phyloP scores from a whole-genome alignment of 2,329 filamentous ascomycete genomes.

The Talaromyces atroroseus region DNA sequence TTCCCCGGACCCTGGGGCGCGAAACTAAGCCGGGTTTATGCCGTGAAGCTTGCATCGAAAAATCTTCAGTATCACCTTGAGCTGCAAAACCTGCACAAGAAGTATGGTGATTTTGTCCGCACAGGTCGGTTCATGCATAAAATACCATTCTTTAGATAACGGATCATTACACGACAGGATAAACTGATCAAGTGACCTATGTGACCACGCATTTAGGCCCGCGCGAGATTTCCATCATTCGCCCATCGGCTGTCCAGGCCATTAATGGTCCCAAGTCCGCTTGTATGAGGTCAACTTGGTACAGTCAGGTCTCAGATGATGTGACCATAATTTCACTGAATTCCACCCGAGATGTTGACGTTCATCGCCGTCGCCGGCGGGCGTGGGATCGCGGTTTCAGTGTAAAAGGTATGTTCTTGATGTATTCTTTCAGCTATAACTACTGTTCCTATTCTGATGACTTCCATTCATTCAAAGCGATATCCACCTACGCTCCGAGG shows the following conservation, averaged over 20 bases:
- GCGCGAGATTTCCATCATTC: slow-evolving; percentile 8
- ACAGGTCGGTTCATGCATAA: slow-evolving; percentile 21
- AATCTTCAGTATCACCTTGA: slow-evolving; percentile 25
- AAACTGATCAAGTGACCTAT: too few species aligned
- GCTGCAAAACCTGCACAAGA: slow-evolving; percentile 22
- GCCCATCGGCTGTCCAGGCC: slow-evolving; percentile 11
- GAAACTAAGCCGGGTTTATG: slow-evolving; percentile 23
- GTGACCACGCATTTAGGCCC: slow-evolving; percentile 7
- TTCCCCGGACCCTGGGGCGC: slow-evolving; percentile 13
- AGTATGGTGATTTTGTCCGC: slow-evolving; percentile 30
- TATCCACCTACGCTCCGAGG: not conserved
- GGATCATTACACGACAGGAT: too few species aligned
- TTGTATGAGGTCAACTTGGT: slow-evolving; percentile 16
- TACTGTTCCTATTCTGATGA: too few species aligned
- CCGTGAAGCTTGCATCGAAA: slow-evolving; percentile 21
- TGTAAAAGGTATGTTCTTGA: slow-evolving; percentile 11
- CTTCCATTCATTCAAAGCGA: too few species aligned
- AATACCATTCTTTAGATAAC: not conserved
- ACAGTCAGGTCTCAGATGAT: slow-evolving; percentile 14
- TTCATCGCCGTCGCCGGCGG: slow-evolving; percentile 12
- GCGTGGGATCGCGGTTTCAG: slow-evolving; percentile 11
- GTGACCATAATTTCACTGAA: slow-evolving; percentile 4
- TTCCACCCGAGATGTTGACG: slow-evolving; percentile 14
- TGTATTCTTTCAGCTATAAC: too few species aligned
- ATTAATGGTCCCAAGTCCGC: slow-evolving; percentile 13